These are phyloP conservation scores for Diplodia seriata DNA, from an alignment of 2,329 filamentous ascomycete genomes.

Conservation along the genomic window DNA sequence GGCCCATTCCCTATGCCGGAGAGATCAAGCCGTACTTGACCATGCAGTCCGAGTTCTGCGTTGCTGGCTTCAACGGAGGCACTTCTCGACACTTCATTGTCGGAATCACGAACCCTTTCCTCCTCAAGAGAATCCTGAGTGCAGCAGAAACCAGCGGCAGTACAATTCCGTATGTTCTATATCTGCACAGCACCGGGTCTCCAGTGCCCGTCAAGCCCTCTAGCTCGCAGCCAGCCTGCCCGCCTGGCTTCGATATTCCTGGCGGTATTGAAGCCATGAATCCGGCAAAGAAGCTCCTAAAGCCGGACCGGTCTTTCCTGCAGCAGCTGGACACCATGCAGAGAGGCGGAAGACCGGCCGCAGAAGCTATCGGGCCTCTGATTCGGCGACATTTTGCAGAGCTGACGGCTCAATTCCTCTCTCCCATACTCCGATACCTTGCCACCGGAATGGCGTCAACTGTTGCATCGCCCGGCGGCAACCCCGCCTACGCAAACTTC, in stretches of 20 bases:
- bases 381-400: constrained; percentile 52
- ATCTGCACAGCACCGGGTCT: constrained; percentile 47
- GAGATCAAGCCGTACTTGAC: constrained; percentile 51
- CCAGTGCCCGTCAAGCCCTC: constrained; percentile 47
- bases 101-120: constrained; percentile 52
- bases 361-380: constrained; percentile 43
- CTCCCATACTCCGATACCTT: constrained; percentile 51
- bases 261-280: constrained; percentile 49
- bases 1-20: constrained; percentile 51
- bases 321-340: constrained; percentile 46
- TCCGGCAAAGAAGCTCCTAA: constrained; percentile 48
- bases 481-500: constrained; percentile 49
- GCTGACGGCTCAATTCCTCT: constrained; percentile 50
- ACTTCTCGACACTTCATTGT: constrained; percentile 49
- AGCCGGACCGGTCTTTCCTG: constrained; percentile 45
- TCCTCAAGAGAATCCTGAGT: constrained; percentile 48
- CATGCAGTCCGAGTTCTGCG: constrained; percentile 53
- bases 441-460: constrained; percentile 44
- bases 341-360: not conserved
- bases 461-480: constrained; percentile 45
- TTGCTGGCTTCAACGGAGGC: constrained; percentile 49
- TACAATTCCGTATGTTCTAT: constrained; percentile 47
- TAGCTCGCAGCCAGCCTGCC: constrained; percentile 45
- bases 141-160: constrained; percentile 46
- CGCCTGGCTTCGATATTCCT: constrained; percentile 47